Percentiles rank a stretch among this genome's conserved stretches.
Conservation (phyloP, 2,329 filamentous ascomycete genomes). For the Cryoendolithus antarcticus region DNA sequence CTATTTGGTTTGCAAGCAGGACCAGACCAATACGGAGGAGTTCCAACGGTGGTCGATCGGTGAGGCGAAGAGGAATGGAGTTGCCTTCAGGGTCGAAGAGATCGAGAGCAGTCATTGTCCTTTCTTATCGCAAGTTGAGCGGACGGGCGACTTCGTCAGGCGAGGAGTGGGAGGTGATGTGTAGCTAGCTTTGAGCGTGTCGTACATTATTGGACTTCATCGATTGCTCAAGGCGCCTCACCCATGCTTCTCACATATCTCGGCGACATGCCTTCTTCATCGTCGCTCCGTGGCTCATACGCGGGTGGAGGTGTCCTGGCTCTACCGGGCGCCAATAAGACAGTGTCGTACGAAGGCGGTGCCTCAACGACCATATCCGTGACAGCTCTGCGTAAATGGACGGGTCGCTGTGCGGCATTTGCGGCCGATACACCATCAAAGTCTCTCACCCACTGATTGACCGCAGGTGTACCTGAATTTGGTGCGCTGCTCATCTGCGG, state of each 20-base stretch:
- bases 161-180: too few species aligned
- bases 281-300: conserved; percentile 19
- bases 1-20: too few species aligned
- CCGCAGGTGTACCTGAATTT: conserved; percentile 13
- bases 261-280: conserved; percentile 6
- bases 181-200: too few species aligned
- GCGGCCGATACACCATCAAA: conserved; percentile 10
- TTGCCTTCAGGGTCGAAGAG: too few species aligned
- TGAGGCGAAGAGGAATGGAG: too few species aligned
- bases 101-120: too few species aligned
- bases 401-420: conserved; percentile 9
- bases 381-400: conserved; percentile 15
- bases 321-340: conserved; percentile 9
- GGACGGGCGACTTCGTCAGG: too few species aligned
- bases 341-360: conserved; percentile 15
- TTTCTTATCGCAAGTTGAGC: too few species aligned
- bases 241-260: background rate
- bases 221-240: too few species aligned
- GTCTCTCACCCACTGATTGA: conserved; percentile 19
- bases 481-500: background rate
- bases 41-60: too few species aligned
- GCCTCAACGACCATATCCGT: conserved; percentile 5
- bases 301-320: conserved; percentile 20
- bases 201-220: too few species aligned
- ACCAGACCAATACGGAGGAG: too few species aligned